A percentile compares a stretch with the other conserved stretches of the same genome.
Conservation (phyloP, 2,329 filamentous ascomycete genomes). For the Fusarium compactum region DNA sequence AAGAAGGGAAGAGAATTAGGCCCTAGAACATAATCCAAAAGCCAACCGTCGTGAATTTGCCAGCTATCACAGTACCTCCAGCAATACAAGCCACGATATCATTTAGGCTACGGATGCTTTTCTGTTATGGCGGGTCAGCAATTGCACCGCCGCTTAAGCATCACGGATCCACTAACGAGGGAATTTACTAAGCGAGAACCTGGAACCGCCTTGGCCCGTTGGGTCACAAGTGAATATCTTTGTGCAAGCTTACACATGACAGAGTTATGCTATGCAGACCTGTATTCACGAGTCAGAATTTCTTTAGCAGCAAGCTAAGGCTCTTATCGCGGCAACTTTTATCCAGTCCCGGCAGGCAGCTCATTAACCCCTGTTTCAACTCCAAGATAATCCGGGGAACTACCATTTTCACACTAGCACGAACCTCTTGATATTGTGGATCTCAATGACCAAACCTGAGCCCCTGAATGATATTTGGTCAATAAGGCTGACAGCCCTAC, state of each 20-base stretch:
- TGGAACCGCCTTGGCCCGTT: background rate
- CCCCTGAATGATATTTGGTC: background rate
- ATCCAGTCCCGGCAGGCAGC: background rate
- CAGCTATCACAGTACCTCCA: no score
- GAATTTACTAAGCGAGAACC: background rate
- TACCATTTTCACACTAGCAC: background rate
- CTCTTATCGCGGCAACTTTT: background rate
- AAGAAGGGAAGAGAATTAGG: no score
- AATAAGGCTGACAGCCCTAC: background rate
- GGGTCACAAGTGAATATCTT: background rate
- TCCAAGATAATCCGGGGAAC: background rate
- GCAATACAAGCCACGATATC: background rate
- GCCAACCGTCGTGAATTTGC: background rate
- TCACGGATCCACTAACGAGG: background rate
- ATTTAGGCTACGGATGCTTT: background rate
- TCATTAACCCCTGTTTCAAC: background rate
- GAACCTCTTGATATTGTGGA: background rate
- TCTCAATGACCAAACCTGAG: background rate
- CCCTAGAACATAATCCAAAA: background rate
- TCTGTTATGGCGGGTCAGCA: background rate
- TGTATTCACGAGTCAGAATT: background rate
- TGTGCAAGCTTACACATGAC: background rate
- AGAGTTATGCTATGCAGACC: background rate
- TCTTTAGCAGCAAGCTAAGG: background rate
- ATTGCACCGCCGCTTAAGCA: background rate